phyloP scores from a whole-genome alignment of 805 yeast genomes.

The Cyberlindnera lachancei region DNA sequence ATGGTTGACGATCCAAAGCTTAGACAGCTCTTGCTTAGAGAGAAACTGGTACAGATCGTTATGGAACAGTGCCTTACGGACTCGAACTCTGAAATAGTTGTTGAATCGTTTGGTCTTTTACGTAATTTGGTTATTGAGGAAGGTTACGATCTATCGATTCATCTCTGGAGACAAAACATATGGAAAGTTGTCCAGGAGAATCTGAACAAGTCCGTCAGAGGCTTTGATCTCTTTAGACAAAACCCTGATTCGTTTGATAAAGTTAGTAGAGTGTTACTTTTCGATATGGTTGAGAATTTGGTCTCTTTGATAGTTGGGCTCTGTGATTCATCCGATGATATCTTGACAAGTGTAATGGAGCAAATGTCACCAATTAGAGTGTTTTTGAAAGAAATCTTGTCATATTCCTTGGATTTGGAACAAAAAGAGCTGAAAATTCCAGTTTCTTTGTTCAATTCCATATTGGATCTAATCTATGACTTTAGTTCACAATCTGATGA shows the following conservation, averaged over 20 bases:
- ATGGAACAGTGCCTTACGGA: conserved; percentile 63
- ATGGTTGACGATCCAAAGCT: conserved; percentile 61
- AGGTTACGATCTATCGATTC: conserved; percentile 74
- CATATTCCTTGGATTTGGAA: conserved; percentile 23
- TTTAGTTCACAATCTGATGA: conserved; percentile 52
- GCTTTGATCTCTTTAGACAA: conserved; percentile 36
- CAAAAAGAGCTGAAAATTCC: conserved; percentile 27
- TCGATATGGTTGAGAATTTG: conserved; percentile 67
- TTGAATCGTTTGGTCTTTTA: conserved; percentile 73
- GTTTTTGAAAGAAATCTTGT: conserved; percentile 22
- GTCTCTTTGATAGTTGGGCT: conserved; percentile 62
- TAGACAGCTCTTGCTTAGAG: conserved; percentile 61
- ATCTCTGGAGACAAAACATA: conserved; percentile 71
- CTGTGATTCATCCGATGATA: conserved; percentile 55
- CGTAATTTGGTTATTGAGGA: conserved; percentile 79
- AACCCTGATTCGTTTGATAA: conserved; percentile 22
- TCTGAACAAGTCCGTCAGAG: conserved; percentile 40
- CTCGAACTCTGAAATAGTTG: conserved; percentile 63
- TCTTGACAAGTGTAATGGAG: conserved; percentile 35
- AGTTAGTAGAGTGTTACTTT: conserved; percentile 41
- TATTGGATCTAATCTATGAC: conserved; percentile 52
- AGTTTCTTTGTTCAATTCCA: conserved; percentile 38
- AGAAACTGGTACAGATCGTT: conserved; percentile 56
- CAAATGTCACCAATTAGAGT: conserved; percentile 20
- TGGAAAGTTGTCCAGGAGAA: conserved; percentile 54